phyloP scores from a whole-genome alignment of 352 stramenopile species.

The Phytophthora rubi region DNA sequence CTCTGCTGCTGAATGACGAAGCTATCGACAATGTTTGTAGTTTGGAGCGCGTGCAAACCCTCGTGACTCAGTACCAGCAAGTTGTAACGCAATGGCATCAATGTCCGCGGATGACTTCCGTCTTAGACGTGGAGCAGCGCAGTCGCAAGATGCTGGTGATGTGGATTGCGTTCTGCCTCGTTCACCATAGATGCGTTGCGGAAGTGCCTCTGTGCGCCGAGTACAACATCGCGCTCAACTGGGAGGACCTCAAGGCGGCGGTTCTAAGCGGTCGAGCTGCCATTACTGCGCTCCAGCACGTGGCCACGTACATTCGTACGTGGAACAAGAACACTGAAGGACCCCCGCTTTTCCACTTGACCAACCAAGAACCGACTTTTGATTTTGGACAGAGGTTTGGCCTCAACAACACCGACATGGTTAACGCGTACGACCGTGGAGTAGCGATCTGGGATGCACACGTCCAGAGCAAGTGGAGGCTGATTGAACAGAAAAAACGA shows the following conservation, averaged over 20 bases:
- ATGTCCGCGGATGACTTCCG: slow-evolving; percentile 17
- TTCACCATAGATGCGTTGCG: slow-evolving; percentile 32
- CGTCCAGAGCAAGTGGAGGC: slow-evolving; percentile 13
- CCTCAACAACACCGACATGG: slow-evolving; percentile 14
- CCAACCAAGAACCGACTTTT: slow-evolving; percentile 42
- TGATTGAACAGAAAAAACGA: slow-evolving; percentile 30
- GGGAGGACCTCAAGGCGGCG: slow-evolving; percentile 40
- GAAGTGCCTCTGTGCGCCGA: slow-evolving; percentile 21
- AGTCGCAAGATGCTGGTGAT: slow-evolving; percentile 49
- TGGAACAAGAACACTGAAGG: slow-evolving; percentile 31
- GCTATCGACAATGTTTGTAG: neutral
- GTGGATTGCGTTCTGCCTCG: slow-evolving; percentile 55
- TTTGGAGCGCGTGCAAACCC: slow-evolving; percentile 20
- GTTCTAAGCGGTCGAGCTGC: slow-evolving; percentile 41
- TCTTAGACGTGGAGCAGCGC: slow-evolving; percentile 42
- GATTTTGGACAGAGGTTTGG: slow-evolving; percentile 42
- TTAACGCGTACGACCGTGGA: slow-evolving; percentile 11
- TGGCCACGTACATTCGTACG: slow-evolving; percentile 47
- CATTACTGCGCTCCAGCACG: slow-evolving; percentile 36
- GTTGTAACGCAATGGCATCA: slow-evolving; percentile 19
- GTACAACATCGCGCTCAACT: slow-evolving; percentile 56
- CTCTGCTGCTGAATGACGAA: slow-evolving; percentile 5
- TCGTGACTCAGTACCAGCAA: slow-evolving; percentile 29
- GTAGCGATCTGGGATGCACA: slow-evolving; percentile 27
- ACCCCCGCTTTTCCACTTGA: slow-evolving; percentile 52